Evolutionary conservation across 148 eudicot genomes (phyloP).

Genomic region (Camellia japonica): DNA sequence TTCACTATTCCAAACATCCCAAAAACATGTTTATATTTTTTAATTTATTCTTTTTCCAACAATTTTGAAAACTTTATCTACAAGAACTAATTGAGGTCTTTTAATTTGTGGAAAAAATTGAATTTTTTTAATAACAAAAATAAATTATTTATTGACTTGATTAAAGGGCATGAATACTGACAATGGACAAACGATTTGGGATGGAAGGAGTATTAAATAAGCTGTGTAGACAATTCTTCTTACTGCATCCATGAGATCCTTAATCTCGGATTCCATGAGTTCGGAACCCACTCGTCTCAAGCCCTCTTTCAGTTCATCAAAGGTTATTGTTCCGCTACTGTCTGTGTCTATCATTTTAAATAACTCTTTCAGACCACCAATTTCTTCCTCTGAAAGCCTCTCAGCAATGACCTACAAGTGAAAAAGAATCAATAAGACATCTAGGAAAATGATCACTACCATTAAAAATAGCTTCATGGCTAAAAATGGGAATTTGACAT

Average conservation of each 20-base stretch:
- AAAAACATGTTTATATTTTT: no score
- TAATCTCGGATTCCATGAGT: constrained; percentile 71
- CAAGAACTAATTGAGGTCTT: no score
- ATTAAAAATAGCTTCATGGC: not conserved
- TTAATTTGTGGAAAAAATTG: no score
- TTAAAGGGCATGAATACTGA: no score
- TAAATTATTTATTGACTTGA: no score
- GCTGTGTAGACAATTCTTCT: constrained; percentile 19
- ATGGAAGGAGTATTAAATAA: not conserved
- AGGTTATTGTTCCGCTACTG: constrained; percentile 74
- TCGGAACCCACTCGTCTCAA: constrained; percentile 72
- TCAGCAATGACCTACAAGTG: constrained; percentile 78
- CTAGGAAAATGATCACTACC: not conserved
- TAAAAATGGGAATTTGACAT: not conserved
- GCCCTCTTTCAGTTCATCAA: constrained; percentile 76
- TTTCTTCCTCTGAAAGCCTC: constrained; percentile 88
- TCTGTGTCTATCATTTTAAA: constrained; percentile 76
- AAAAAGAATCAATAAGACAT: constrained; percentile 6
- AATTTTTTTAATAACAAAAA: no score
- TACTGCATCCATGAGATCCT: constrained; percentile 84
- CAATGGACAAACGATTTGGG: no score
- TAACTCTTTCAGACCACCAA: constrained; percentile 79
- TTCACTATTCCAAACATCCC: no score
- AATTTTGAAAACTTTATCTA: no score
- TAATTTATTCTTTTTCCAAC: no score